Conservation (phyloP, 176 grass and related monocot genomes). For the Carex cristatella region DNA sequence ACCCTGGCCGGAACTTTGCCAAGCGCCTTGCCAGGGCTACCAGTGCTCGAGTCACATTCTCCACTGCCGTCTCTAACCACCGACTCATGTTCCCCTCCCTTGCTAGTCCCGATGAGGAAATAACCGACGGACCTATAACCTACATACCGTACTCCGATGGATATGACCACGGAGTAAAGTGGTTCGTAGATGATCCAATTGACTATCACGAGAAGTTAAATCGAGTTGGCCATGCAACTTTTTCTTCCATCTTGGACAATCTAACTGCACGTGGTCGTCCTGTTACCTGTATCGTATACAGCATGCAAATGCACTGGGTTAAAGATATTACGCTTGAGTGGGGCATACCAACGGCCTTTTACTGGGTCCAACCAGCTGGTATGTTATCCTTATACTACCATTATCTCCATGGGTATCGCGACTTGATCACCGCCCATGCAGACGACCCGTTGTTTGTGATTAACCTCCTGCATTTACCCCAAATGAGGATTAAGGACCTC, state of each 20-base stretch:
- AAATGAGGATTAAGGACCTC: constrained; percentile 36
- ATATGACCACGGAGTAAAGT: constrained; percentile 26
- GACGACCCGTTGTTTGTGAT: constrained; percentile 32
- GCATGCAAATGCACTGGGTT: constrained; percentile 28
- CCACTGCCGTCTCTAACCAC: constrained; percentile 28
- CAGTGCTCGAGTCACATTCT: constrained; percentile 30
- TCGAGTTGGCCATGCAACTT: not conserved
- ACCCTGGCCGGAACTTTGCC: constrained; percentile 14
- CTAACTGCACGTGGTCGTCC: constrained; percentile 30
- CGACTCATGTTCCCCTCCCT: constrained; percentile 26
- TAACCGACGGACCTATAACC: not conserved
- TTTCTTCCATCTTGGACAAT: constrained; percentile 26
- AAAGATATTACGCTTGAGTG: constrained; percentile 22
- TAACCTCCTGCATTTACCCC: constrained; percentile 32
- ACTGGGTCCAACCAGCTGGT: constrained; percentile 46
- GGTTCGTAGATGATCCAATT: not conserved
- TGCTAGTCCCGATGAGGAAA: not conserved
- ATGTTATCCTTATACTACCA: constrained; percentile 47
- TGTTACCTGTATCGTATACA: constrained; percentile 50
- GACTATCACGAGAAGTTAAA: not conserved
- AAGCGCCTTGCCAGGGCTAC: constrained; percentile 5
- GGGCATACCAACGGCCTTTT: constrained; percentile 26
- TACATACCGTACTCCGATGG: constrained; percentile 39
- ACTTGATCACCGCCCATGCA: constrained; percentile 23
- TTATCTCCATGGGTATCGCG: constrained; percentile 46